A percentile compares a stretch with the other conserved stretches of the same genome.
Evolutionary conservation across 495 filamentous ascomycete genomes (phyloP).

Genomic region (Viridothelium virens): DNA sequence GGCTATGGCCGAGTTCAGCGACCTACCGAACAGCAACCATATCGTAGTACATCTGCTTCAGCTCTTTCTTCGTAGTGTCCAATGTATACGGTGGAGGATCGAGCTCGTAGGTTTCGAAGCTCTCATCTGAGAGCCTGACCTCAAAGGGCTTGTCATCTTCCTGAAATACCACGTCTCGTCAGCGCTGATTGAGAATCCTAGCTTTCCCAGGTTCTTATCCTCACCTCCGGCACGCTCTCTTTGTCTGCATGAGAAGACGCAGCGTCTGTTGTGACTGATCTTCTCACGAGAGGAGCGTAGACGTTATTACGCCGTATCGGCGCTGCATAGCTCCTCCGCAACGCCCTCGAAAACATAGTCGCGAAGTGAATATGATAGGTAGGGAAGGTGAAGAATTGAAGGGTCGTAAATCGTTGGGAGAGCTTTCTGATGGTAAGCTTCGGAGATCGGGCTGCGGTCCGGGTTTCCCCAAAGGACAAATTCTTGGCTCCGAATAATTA

Average conservation of each 20-base stretch:
- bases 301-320: not conserved
- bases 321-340: not conserved
- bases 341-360: constrained; percentile 1
- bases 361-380: not conserved
- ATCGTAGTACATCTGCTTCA: constrained; percentile 97
- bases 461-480: constrained; percentile 8
- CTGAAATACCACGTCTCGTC: constrained; percentile 37
- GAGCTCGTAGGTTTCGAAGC: constrained; percentile 98
- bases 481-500: not conserved
- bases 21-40: constrained; percentile 88
- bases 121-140: constrained; percentile 87
- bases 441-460: not conserved
- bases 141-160: constrained; percentile 92
- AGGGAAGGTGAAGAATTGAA: not conserved
- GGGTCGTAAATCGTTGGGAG: not conserved
- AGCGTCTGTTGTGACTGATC: constrained; percentile 88
- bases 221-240: constrained; percentile 64
- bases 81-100: constrained; percentile 89
- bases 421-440: not conserved
- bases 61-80: constrained; percentile 87
- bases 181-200: constrained; percentile 8
- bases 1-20: not conserved
- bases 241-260: constrained; percentile 84
- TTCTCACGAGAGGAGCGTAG: constrained; percentile 40
- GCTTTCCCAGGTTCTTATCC: constrained; percentile 11